Base-by-base conservation (phyloP, 2,329 filamentous ascomycete species). In the Epichloe scottii region DNA sequence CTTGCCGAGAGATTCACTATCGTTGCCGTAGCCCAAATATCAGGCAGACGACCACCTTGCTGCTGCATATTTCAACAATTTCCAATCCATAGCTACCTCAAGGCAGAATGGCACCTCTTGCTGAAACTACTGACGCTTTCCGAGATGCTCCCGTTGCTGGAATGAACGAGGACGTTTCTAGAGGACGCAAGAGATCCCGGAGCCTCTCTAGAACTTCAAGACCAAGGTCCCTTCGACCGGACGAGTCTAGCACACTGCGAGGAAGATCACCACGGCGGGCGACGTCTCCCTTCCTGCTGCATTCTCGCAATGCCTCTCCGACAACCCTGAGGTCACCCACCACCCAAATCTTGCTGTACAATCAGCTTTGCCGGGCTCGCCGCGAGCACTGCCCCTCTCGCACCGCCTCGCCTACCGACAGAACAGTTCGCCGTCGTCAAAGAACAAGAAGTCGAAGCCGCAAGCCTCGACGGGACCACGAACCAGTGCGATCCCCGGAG, bases 341-440 rank as follows among this genome's bases (percentile, higher is more conserved):
- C 30, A 67, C 67, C 51, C 67, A 68, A 37, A 66, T 69, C 34
- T 58, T 73, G 17, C 64, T 73, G 15, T 66, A 68, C 51, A 66
- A 68, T 40, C 62, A 69, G 12, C 64, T 72, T 14, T 62, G 69
- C 5, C 65, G 67, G 33, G 63, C 63, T 35, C 68, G 70, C 40
- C 69, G 73, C 19, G 71, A 71, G 55, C 72, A 73, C 54, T 71
- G 69, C 52, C 69, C 69, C 11, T 71, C 69, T 12, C 62, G 69
- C 19, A 65, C 65, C 17, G 55, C 63, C 2, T 68, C 68, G 5
- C 66, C 66, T 3, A 57, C 63, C 26, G 63, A 61, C n/a, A 60
- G 64, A 55, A 59, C 60, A 30, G 57, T 61, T 41, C 62, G 66
- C 21, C 66, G 66, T 45, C 64, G 65, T n/a, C 65, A 67, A 53